phyloP scores from a whole-genome alignment of 257 asterid species.

The Mentha longifolia region DNA sequence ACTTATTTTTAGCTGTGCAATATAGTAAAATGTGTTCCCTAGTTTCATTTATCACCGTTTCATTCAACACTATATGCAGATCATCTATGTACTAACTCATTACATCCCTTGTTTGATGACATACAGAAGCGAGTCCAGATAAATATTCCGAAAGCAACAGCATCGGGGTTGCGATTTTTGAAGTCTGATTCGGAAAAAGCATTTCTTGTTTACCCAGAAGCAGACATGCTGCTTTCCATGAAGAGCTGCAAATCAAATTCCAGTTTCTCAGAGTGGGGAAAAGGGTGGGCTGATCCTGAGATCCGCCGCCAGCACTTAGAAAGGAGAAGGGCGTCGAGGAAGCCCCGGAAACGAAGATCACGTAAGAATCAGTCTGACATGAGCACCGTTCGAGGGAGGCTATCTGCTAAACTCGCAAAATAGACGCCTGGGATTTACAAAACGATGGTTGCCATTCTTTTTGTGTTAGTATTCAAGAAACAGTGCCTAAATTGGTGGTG shows the following conservation, averaged over 20 bases:
- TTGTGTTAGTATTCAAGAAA: background rate
- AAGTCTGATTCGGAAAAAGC: slow-evolving; percentile 42
- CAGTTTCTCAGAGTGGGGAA: slow-evolving; percentile 77
- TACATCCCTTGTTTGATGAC: slow-evolving; percentile 10
- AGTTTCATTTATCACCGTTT: background rate
- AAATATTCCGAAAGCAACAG: slow-evolving; percentile 59
- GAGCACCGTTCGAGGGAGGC: slow-evolving; percentile 72
- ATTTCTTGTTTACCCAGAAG: slow-evolving; percentile 65
- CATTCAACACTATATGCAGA: background rate
- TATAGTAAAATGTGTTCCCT: too few species aligned
- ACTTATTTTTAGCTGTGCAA: too few species aligned
- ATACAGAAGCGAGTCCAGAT: slow-evolving; percentile 64
- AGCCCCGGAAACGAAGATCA: slow-evolving; percentile 45
- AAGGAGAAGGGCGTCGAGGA: slow-evolving; percentile 39
- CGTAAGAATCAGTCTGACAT: slow-evolving; percentile 38
- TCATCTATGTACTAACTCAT: slow-evolving; percentile 5
- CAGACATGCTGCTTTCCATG: slow-evolving; percentile 70
- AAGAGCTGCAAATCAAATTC: slow-evolving; percentile 49
- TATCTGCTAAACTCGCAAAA: slow-evolving; percentile 62
- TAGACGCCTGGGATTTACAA: slow-evolving; percentile 4
- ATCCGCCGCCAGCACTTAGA: slow-evolving; percentile 69
- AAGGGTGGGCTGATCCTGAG: slow-evolving; percentile 91
- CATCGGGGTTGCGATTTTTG: slow-evolving; percentile 52
- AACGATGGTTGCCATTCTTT: background rate
- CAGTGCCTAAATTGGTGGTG: background rate